Evolutionary conservation across 345 rosid genomes (phyloP), one percentile per base, ranked within the genome.

Genomic region (Raphanus sativus): DNA sequence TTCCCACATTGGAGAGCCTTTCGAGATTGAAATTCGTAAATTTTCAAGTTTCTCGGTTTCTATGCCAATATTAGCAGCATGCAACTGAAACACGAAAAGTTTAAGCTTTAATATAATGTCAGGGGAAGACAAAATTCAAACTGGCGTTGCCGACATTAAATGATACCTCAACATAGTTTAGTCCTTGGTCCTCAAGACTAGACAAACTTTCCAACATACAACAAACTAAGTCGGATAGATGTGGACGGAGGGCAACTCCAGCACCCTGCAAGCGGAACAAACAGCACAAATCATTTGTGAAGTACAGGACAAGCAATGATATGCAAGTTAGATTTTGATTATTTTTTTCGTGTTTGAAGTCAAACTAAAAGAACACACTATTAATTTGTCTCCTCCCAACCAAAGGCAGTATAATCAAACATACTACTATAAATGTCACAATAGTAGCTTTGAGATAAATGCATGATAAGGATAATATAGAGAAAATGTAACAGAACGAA

Each of bases 1-100:
- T 86, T 94, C 98, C 98, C 98, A 94, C 98, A 94, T 94, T 40
- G 97, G 93, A 82, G 98, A 94, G 81, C 95, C 85, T 87, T 90
- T 94, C 42, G 98, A 89, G 76, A 92, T 90, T 77, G 98, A 92
- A 75, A 94, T 85, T 66, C 98, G 91, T 77, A 94, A 84, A 85
- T 83, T 90, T 77, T 94, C 98, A 77, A 94, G 90, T 89, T 90
- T 94, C 82, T 92, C 98, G 58, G 91, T 85, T 81, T 92, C 89
- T 75, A 94, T 86, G 83, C 98, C 98, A 76, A 83, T 91, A 84
- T 88, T 92, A 77, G 93, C 93, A 33, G 98, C 98, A 85, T 94
- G 98, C 92, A 94, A 82, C 97, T 94, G 86, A 71, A 86, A 84
- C 26, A 80, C 16, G 65, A 69, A 56, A 15, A 81, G 62, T 64